Evolutionary conservation across 169 alveolate species (phyloP).

Genomic region (Plasmodium coatneyi): DNA sequence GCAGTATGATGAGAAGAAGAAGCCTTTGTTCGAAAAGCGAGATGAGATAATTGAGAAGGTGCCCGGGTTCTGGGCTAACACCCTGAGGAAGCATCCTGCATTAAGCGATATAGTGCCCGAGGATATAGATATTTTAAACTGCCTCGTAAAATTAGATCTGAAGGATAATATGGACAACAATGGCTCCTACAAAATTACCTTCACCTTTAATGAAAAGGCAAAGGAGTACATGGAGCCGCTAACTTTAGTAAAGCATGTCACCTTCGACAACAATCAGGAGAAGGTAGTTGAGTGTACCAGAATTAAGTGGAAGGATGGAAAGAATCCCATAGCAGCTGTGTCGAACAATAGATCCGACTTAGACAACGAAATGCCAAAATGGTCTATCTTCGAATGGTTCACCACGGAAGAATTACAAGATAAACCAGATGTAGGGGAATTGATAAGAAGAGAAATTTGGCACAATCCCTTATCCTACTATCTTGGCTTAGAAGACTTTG

Average conservation of each 20-base stretch:
- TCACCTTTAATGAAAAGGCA: constrained; percentile 88
- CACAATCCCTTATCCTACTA: constrained; percentile 92
- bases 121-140: constrained; percentile 88
- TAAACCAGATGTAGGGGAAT: constrained; percentile 91
- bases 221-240: constrained; percentile 89
- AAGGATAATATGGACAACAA: constrained; percentile 91
- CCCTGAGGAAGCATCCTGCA: constrained; percentile 90
- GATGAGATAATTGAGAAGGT: constrained; percentile 87
- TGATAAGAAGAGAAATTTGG: constrained; percentile 92
- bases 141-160: constrained; percentile 84
- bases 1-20: constrained; percentile 90
- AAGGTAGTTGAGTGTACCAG: constrained; percentile 90
- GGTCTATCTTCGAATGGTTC: constrained; percentile 88
- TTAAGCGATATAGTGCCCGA: constrained; percentile 88
- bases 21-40: constrained; percentile 88
- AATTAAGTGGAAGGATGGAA: constrained; percentile 89
- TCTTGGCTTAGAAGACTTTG: constrained; percentile 82
- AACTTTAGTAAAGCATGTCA: constrained; percentile 87
- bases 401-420: constrained; percentile 86
- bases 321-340: constrained; percentile 71
- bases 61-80: constrained; percentile 92
- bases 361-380: constrained; percentile 75
- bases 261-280: constrained; percentile 86
- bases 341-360: constrained; percentile 45
- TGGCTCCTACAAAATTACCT: constrained; percentile 90